Evolutionary conservation across 306 rosid genomes (phyloP), one percentile per base, ranked within the genome.

Genomic region (Macrotyloma uniflorum): DNA sequence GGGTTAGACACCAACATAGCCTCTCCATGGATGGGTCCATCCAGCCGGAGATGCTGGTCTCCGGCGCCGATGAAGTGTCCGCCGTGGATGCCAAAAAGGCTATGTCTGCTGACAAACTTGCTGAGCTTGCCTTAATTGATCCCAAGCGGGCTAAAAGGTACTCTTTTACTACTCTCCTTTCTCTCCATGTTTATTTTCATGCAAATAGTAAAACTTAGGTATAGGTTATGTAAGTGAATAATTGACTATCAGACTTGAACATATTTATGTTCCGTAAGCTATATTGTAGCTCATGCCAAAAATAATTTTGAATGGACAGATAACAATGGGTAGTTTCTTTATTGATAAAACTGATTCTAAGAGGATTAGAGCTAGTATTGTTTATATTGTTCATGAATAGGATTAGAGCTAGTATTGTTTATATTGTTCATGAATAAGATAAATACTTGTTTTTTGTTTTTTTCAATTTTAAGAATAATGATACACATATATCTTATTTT

Each of bases 121-220:
- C 91, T 0, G 97, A 93, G 69, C 96, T 93, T 51, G 98, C 97
- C 20, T 61, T 87, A 11, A 70, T 93, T 59, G 96, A 93, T 83
- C 97, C 98, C 63, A 93, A 93, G 82, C 97, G 97, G 12, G 98
- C 98, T 13, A 93, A 93, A 85, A 91, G 98, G 98, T 93, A 71
- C 36, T 5, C 14, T 10, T 18, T 50, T 18, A 6, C 9, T 50
- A 0, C 0, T 18, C 4, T 50, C 11, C 24, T 8, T 49, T 49
- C 18, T 14, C 43, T 16, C 55, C 2, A 5, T 49, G 8, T 49
- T 49, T 49, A n/a, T 16, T 49, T n/a, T 6, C 47, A 42, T 42
- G 20, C 22, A 5, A 49, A 6, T 5, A n/a, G 9, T 6, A 6
- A 49, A 49, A 9, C 9, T 47, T n/a, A 5, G 2, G 55, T 47